Conservation (phyloP, 1,139 yeast genomes). For the Pichia sp. region DNA sequence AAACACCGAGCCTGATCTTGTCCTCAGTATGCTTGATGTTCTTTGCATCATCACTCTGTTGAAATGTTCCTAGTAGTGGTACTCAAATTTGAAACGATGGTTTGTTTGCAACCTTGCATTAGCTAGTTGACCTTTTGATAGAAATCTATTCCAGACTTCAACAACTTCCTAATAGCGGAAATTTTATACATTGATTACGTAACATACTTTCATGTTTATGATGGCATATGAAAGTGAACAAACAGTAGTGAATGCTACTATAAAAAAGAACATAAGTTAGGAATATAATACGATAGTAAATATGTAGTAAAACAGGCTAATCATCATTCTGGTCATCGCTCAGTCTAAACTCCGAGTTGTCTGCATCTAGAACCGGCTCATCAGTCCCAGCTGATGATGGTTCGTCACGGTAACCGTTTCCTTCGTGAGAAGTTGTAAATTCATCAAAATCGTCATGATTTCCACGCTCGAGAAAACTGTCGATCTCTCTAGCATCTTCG, state of each 20-base stretch:
- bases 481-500: constrained; percentile 42
- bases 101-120: not conserved
- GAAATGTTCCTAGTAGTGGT: no score
- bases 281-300: not conserved
- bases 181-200: no score
- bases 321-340: constrained; percentile 15
- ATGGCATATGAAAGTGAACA: no score
- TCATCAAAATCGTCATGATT: constrained; percentile 21
- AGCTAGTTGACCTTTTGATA: no score
- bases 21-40: not conserved
- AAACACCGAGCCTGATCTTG: not conserved
- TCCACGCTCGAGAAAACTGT: constrained; percentile 30
- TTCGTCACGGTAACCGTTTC: constrained; percentile 11
- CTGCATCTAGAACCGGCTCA: constrained; percentile 5
- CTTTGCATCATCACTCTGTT: not conserved
- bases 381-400: constrained; percentile 3
- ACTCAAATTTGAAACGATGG: not conserved
- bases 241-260: not conserved
- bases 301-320: not conserved
- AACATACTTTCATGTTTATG: no score
- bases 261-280: not conserved
- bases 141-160: no score
- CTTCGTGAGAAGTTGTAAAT: constrained; percentile 11
- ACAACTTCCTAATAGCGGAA: no score
- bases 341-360: constrained; percentile 11